Percentiles rank a stretch among this genome's conserved stretches.
Evolutionary conservation across 2,329 filamentous ascomycete genomes (phyloP).

Genomic region (Colletotrichum navitas): DNA sequence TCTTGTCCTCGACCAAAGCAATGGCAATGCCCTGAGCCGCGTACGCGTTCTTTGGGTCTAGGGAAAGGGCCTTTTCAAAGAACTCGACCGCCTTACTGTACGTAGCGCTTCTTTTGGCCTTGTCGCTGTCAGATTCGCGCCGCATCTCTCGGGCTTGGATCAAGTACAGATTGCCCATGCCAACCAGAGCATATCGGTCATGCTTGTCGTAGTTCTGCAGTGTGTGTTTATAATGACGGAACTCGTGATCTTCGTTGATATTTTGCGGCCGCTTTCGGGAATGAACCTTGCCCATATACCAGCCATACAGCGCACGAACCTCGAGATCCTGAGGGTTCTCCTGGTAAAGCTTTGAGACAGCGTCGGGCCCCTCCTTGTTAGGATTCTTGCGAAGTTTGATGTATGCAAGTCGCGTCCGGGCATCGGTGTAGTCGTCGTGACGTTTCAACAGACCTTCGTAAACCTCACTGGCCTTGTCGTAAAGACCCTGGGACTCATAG

Average conservation of each 20-base stretch:
- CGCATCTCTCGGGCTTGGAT: conserved; percentile 93
- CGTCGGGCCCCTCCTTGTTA: conserved; percentile 87
- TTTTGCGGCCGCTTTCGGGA: conserved; percentile 86
- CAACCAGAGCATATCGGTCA: conserved; percentile 94
- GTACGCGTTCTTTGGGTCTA: conserved; percentile 96
- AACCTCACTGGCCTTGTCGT: conserved; percentile 86
- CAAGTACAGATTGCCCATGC: conserved; percentile 95
- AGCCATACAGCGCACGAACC: conserved; percentile 92
- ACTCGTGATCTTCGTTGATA: conserved; percentile 89
- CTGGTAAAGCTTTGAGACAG: conserved; percentile 87
- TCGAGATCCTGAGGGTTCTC: conserved; percentile 88
- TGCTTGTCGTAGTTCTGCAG: conserved; percentile 96
- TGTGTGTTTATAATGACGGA: conserved; percentile 96
- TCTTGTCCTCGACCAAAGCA: conserved; percentile 93
- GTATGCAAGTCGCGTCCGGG: conserved; percentile 88
- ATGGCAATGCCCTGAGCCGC: conserved; percentile 97
- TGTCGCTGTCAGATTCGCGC: conserved; percentile 88
- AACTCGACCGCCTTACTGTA: conserved; percentile 97
- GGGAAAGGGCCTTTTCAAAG: conserved; percentile 94
- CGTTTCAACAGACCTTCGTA: conserved; percentile 89
- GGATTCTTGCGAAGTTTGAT: conserved; percentile 86
- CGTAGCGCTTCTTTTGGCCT: conserved; percentile 86
- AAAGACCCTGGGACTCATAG: conserved; percentile 86
- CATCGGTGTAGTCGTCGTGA: conserved; percentile 93
- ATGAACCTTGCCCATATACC: conserved; percentile 87